Evolutionary conservation across 768 basidiomycete genomes (phyloP), one percentile per base, ranked within the genome.

Genomic region (Lanmaoa rubissima): DNA sequence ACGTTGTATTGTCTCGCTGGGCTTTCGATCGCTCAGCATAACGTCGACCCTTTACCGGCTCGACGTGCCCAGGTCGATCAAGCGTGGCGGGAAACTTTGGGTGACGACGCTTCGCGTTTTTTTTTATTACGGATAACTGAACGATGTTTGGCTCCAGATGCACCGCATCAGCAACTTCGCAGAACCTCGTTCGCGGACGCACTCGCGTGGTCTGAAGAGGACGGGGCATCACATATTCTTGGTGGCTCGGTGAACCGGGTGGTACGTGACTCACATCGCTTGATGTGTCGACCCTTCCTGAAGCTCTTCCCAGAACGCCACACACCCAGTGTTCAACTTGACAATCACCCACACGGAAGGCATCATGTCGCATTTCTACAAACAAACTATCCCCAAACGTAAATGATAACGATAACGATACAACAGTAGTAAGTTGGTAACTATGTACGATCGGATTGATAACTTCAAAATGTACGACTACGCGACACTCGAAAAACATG

Each of bases 1-100:
- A 97, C 96, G 0, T 74, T 92, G 36, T 98, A 96, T 72, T 95
- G 92, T 66, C 82, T 98, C 3, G 82, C 94, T 5, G 97, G 97
- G 13, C 79, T 97, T 17, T 92, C 96, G 0, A 77, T 84, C 0
- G 91, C 96, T 0, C 97, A 98, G 66, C 94, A 98, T 61, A 82
- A 78, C 41, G 79, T 94, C 1, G 73, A 70, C 38, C 81, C 81
- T 1, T 82, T 85, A 0, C 61, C 71, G 0, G 51, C 69, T 3
- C 68, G 76, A 32, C 70, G 69, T 7, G 64, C 67, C 5, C 67
- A 70, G 42, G 60, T 85, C 9, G 61, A 63, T 4, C 59, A 46
- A 1, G 63, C 65, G 14, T 87, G 85, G 85, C 55, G 11, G 10
- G 67, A 51, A 38, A 38, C 61, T 57, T 53, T 52, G 36, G 71